phyloP scores from a whole-genome alignment of 768 basidiomycete genomes.

The Pulveroboletus sp. region DNA sequence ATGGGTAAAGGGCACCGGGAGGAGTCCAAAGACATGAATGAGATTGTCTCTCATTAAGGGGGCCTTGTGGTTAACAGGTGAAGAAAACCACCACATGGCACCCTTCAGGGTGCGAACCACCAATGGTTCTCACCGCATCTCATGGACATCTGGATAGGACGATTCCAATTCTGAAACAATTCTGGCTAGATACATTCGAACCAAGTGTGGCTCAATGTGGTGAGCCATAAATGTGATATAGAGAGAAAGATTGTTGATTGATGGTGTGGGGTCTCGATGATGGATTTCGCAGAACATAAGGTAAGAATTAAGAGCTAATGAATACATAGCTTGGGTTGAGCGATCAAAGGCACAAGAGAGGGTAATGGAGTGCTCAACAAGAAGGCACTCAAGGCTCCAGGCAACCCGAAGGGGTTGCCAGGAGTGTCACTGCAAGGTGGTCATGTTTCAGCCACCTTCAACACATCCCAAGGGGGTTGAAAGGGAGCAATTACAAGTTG shows the following conservation, averaged over 20 bases:
- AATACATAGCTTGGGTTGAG: neutral
- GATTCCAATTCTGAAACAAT: no score
- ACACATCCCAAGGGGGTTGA: slow-evolving; percentile 26
- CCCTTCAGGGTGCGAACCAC: neutral
- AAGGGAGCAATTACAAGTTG: no score
- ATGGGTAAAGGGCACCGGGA: no score
- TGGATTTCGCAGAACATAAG: neutral
- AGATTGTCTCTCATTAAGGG: neutral
- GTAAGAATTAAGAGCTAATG: neutral
- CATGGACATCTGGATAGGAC: neutral
- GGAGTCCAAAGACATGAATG: neutral
- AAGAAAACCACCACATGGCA: neutral
- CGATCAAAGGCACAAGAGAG: neutral
- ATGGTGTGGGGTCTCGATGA: neutral
- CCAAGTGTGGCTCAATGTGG: neutral
- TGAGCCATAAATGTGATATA: neutral
- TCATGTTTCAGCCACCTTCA: slow-evolving; percentile 25
- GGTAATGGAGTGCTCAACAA: slow-evolving; percentile 10
- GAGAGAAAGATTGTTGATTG: no score
- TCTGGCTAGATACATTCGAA: neutral
- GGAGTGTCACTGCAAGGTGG: fast-evolving
- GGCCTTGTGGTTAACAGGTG: neutral
- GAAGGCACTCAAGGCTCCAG: slow-evolving; percentile 10
- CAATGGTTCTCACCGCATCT: neutral
- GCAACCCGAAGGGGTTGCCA: neutral